Percentiles rank a stretch among this genome's conserved stretches.
Evolutionary conservation across 2,329 filamentous ascomycete species (phyloP).

Genomic region (Fusarium pilosicola): DNA sequence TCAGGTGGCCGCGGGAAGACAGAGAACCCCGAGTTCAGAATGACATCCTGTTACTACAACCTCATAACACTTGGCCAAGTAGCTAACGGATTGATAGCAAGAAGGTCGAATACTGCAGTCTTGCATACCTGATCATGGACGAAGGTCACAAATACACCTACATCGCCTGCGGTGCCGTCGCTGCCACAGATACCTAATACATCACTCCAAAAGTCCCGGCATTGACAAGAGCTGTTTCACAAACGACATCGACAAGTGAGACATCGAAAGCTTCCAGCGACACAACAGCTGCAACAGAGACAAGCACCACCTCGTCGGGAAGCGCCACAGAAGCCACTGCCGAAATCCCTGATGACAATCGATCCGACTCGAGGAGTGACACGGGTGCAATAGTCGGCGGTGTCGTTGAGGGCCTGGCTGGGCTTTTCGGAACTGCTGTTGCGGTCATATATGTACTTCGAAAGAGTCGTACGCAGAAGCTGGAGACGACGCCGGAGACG

Average conservation of each 20-base stretch:
- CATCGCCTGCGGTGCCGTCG: constrained; percentile 47
- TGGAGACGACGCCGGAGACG: not conserved
- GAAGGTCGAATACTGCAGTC: constrained; percentile 45
- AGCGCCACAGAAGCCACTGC: constrained; percentile 1
- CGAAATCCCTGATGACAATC: not conserved
- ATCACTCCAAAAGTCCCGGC: constrained; percentile 23
- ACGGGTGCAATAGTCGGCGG: constrained; percentile 49
- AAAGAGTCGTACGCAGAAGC: not conserved
- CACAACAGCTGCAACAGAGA: not conserved
- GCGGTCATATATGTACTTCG: not conserved
- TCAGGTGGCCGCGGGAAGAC: constrained; percentile 46
- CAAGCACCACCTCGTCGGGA: not conserved
- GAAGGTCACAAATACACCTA: constrained; percentile 50
- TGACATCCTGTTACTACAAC: constrained; percentile 47
- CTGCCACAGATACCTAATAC: constrained; percentile 41
- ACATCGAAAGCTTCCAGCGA: not conserved
- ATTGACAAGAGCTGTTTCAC: constrained; percentile 4
- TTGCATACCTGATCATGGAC: constrained; percentile 46
- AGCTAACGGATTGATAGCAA: not conserved
- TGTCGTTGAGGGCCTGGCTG: constrained; percentile 48
- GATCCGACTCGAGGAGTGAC: constrained; percentile 27
- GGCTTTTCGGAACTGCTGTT: constrained; percentile 33
- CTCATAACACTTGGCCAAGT: not conserved
- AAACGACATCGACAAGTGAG: constrained; percentile 4
- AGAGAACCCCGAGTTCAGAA: constrained; percentile 38